Conservation (phyloP, 352 stramenopile genomes). For the Aphanomyces stellatus region DNA sequence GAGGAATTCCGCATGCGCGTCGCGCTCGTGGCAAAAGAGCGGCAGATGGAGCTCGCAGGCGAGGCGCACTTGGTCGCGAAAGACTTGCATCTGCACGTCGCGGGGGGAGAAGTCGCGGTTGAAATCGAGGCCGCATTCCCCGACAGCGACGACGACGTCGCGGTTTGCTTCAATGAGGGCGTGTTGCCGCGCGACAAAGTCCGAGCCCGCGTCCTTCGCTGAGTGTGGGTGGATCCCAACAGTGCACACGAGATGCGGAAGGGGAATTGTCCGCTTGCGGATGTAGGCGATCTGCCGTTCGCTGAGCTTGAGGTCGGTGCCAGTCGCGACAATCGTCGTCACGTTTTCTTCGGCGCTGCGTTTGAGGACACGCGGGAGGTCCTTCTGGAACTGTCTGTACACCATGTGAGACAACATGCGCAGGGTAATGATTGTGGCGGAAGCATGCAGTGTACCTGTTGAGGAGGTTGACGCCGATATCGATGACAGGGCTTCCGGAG, state of each 20-base stretch:
- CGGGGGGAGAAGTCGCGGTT: slow-evolving; percentile 91
- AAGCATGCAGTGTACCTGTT: neutral
- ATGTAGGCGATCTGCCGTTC: slow-evolving; percentile 35
- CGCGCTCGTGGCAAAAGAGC: slow-evolving; percentile 90
- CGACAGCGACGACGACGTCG: slow-evolving; percentile 81
- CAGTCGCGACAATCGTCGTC: slow-evolving; percentile 78
- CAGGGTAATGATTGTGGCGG: too few species aligned
- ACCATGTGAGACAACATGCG: slow-evolving; percentile 21
- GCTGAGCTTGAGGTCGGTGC: slow-evolving; percentile 43
- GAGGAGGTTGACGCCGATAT: slow-evolving; percentile 61
- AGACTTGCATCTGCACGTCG: slow-evolving; percentile 81
- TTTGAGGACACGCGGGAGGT: slow-evolving; percentile 85
- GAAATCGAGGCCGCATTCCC: slow-evolving; percentile 95
- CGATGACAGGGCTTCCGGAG: slow-evolving; percentile 25
- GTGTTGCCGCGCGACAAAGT: slow-evolving; percentile 32
- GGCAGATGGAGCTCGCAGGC: slow-evolving; percentile 73
- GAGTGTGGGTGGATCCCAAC: slow-evolving; percentile 93
- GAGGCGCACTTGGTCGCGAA: slow-evolving; percentile 86
- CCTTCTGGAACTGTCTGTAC: slow-evolving; percentile 54
- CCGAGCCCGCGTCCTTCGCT: slow-evolving; percentile 67
- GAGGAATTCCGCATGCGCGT: slow-evolving; percentile 48
- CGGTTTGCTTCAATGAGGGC: slow-evolving; percentile 32
- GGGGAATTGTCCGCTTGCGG: slow-evolving; percentile 18
- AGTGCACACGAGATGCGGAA: slow-evolving; percentile 64
- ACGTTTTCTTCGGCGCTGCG: slow-evolving; percentile 64